These are phyloP conservation scores for Mallotus repandus DNA, from an alignment of 441 rosid genomes.

Conservation along the genomic window DNA sequence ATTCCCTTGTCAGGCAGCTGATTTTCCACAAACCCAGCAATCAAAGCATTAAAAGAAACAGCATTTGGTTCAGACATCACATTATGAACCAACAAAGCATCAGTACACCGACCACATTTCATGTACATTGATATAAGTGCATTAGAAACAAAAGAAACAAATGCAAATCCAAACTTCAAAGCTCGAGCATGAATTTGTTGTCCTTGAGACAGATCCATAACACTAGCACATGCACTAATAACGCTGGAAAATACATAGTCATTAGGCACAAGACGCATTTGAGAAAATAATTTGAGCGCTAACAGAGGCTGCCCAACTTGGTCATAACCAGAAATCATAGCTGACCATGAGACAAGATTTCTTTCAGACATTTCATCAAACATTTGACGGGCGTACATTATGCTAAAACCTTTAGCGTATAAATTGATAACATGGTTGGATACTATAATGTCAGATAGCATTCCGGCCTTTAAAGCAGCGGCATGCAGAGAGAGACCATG, in stretches of 20 bases:
- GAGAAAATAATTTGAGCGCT: constrained; percentile 46
- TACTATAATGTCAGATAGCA: constrained; percentile 34
- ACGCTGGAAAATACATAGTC: constrained; percentile 48
- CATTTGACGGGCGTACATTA: constrained; percentile 36
- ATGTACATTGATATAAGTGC: constrained; percentile 61
- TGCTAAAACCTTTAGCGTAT: constrained; percentile 51
- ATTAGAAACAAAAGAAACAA: constrained; percentile 49
- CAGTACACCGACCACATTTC: constrained; percentile 42
- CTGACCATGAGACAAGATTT: constrained; percentile 68
- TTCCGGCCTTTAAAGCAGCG: constrained; percentile 38
- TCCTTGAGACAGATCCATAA: constrained; percentile 34
- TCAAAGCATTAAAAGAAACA: constrained; percentile 54
- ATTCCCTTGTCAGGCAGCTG: constrained; percentile 38
- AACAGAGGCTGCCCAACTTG: constrained; percentile 38
- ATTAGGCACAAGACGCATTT: constrained; percentile 41
- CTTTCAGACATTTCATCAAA: constrained; percentile 54
- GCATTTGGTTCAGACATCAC: constrained; percentile 30
- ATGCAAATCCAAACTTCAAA: constrained; percentile 41
- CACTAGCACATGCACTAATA: constrained; percentile 46
- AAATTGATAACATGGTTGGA: constrained; percentile 53
- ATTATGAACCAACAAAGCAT: constrained; percentile 36
- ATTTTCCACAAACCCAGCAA: constrained; percentile 57
- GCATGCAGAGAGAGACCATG: constrained; percentile 54
- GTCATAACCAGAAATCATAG: constrained; percentile 61
- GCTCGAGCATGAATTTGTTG: constrained; percentile 55